Evolutionary conservation across 2,329 filamentous ascomycete genomes (phyloP).

Genomic region (Elsinoe necatrix): DNA sequence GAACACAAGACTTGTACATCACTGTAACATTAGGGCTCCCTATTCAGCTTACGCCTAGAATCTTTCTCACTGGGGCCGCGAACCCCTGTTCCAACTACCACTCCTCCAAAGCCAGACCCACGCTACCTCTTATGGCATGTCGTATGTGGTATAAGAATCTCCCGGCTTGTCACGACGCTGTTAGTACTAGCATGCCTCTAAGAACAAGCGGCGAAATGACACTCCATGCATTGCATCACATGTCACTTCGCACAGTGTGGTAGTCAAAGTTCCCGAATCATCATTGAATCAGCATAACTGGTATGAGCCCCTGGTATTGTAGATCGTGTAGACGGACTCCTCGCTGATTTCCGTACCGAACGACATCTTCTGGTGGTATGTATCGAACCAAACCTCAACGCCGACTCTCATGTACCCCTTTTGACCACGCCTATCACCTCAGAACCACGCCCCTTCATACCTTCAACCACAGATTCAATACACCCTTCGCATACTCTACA

Average conservation of each 20-base stretch:
- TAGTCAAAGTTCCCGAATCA: not conserved
- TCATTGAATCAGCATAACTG: not conserved
- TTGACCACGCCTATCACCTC: not conserved
- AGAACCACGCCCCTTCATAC: constrained; percentile 29
- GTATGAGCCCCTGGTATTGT: not conserved
- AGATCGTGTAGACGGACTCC: not conserved
- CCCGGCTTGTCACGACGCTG: too few species aligned
- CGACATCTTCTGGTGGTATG: not conserved
- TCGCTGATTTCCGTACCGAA: not conserved
- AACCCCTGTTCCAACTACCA: too few species aligned
- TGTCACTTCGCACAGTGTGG: not conserved
- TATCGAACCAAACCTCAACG: not conserved
- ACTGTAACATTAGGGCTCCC: not conserved
- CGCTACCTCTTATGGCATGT: too few species aligned
- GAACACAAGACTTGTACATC: not conserved
- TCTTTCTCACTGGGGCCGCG: too few species aligned
- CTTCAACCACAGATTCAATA: constrained; percentile 42
- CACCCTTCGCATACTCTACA: constrained; percentile 79
- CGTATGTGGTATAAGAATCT: too few species aligned
- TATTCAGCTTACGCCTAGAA: too few species aligned
- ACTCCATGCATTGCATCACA: too few species aligned
- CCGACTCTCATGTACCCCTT: not conserved
- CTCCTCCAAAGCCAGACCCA: too few species aligned
- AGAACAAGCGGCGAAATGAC: too few species aligned
- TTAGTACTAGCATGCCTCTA: too few species aligned